Evolutionary conservation across 495 filamentous ascomycete species (phyloP).

Genomic region (Thermothielavioides terrestris): DNA sequence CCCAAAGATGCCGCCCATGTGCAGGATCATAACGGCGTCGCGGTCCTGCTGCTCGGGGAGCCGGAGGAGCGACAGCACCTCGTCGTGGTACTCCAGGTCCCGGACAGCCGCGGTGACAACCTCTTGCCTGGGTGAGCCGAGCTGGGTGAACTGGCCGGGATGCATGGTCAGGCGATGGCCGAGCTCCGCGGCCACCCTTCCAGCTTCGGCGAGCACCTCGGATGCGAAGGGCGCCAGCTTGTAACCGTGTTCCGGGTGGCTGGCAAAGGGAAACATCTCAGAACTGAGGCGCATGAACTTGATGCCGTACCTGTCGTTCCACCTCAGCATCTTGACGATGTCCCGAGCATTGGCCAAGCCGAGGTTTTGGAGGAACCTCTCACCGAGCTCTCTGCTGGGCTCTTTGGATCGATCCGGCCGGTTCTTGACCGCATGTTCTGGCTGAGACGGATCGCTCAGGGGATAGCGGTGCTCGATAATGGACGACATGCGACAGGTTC

Average conservation of each 20-base stretch:
- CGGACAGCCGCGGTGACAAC: conserved; percentile 70
- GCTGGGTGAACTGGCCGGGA: conserved; percentile 87
- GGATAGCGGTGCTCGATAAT: conserved; percentile 86
- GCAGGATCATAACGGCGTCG: conserved; percentile 90
- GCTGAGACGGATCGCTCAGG: conserved; percentile 61
- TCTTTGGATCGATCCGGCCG: conserved; percentile 64
- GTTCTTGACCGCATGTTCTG: conserved; percentile 74
- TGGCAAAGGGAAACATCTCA: conserved; percentile 96
- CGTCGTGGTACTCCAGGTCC: conserved; percentile 84
- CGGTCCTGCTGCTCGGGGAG: conserved; percentile 72
- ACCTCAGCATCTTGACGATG: conserved; percentile 74
- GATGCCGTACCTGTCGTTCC: conserved; percentile 91
- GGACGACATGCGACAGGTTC: conserved; percentile 84
- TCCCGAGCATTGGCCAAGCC: conserved; percentile 78
- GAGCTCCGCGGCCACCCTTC: conserved; percentile 66
- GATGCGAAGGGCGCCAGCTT: conserved; percentile 79
- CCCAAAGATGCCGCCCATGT: conserved; percentile 88
- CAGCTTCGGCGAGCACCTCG: conserved; percentile 66
- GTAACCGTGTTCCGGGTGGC: conserved; percentile 80
- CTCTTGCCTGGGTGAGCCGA: conserved; percentile 66
- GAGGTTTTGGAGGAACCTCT: conserved; percentile 65
- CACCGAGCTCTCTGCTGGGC: conserved; percentile 50
- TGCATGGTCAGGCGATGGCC: conserved; percentile 86
- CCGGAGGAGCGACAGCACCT: conserved; percentile 70
- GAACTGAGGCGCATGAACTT: conserved; percentile 87